Evolutionary conservation across 2,329 filamentous ascomycete species (phyloP).

Genomic region (Juglanconis sp.): DNA sequence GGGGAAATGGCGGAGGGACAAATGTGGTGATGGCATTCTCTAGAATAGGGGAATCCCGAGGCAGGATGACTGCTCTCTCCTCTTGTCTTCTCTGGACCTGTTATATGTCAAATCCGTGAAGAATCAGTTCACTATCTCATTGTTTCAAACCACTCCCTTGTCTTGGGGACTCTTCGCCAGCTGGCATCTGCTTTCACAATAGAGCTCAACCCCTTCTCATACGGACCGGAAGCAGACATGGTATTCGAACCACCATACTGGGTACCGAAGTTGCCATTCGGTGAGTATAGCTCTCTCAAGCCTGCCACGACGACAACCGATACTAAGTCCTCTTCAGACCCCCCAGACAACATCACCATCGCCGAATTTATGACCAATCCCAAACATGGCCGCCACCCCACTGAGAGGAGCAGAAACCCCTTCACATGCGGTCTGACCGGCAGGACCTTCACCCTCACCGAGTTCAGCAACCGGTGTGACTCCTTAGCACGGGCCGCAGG

Average conservation of each 20-base stretch:
- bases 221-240: conserved; percentile 31
- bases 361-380: conserved; percentile 76
- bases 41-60: no score
- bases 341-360: conserved; percentile 72
- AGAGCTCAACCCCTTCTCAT: no score
- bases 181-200: no score
- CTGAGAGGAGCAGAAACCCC: conserved; percentile 62
- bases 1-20: no score
- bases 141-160: no score
- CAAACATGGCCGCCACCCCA: conserved; percentile 61
- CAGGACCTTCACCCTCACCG: conserved; percentile 58
- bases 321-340: conserved; percentile 34
- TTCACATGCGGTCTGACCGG: conserved; percentile 77
- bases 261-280: conserved; percentile 56
- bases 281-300: conserved; percentile 31
- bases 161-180: no score
- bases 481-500: conserved; percentile 64
- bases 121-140: no score
- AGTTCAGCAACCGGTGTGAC: conserved; percentile 65
- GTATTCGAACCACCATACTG: conserved; percentile 61
- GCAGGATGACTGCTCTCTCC: no score
- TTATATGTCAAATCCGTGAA: no score
- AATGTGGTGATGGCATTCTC: no score
- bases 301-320: not conserved
- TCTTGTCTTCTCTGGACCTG: no score